Evolutionary conservation across 2,329 filamentous ascomycete species (phyloP).

Genomic region (Epichloe scottii): DNA sequence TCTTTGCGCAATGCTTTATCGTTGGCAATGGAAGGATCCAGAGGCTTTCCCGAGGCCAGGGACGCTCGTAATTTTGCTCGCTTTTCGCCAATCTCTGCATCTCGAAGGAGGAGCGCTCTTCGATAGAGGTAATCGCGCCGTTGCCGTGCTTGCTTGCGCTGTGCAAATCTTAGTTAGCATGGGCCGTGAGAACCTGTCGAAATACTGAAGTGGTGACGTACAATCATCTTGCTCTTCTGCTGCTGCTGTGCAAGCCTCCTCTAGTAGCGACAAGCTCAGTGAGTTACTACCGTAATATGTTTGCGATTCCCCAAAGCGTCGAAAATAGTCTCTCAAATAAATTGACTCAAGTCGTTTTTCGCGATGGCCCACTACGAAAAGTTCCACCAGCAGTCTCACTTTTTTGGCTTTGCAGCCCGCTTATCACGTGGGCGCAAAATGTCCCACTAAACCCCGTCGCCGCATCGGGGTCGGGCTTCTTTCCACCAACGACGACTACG

Average conservation of each 20-base stretch:
- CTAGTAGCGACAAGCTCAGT: neutral
- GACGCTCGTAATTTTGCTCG: slow-evolving; percentile 76
- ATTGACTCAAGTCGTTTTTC: neutral
- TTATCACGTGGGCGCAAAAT: slow-evolving; percentile 30
- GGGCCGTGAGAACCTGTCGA: neutral
- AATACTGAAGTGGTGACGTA: neutral
- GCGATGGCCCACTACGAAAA: neutral
- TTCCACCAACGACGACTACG: slow-evolving; percentile 6
- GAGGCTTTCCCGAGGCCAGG: slow-evolving; percentile 75
- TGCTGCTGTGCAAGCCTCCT: neutral
- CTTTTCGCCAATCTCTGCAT: slow-evolving; percentile 89
- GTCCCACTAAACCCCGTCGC: slow-evolving; percentile 25
- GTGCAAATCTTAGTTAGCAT: neutral
- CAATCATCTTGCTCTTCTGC: slow-evolving; percentile 6
- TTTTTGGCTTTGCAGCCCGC: slow-evolving; percentile 8
- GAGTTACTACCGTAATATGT: neutral
- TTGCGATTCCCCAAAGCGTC: neutral
- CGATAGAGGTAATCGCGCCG: slow-evolving; percentile 61
- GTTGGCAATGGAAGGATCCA: slow-evolving; percentile 72
- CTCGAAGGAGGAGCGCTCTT: slow-evolving; percentile 71
- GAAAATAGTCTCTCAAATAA: neutral
- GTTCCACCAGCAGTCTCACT: neutral
- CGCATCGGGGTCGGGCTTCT: slow-evolving; percentile 9
- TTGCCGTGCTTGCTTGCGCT: slow-evolving; percentile 29
- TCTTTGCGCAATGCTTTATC: slow-evolving; percentile 76